Conservation (phyloP, 495 filamentous ascomycete genomes). For the Chaetomium tenue region DNA sequence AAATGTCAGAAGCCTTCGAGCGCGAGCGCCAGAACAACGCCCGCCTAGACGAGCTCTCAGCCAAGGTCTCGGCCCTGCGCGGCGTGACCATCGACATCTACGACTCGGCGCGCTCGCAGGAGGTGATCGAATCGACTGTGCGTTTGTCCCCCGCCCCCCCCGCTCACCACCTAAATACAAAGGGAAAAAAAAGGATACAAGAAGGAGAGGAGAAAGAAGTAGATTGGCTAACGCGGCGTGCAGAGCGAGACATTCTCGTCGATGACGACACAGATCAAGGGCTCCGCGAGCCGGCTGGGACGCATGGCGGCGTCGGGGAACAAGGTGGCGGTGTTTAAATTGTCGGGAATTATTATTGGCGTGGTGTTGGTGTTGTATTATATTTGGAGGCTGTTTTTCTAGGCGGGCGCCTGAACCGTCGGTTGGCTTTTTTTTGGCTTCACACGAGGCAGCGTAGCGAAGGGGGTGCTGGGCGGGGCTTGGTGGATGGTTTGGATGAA, state of each 20-base stretch:
- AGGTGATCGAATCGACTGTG: conserved; percentile 83
- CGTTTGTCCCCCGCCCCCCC: conserved; percentile 27
- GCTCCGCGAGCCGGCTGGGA: conserved; percentile 80
- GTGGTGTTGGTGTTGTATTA: conserved; percentile 73
- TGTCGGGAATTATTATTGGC: conserved; percentile 80
- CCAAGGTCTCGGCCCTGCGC: conserved; percentile 87
- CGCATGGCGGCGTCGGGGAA: conserved; percentile 89
- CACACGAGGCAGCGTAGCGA: neutral
- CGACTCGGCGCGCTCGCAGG: conserved; percentile 84
- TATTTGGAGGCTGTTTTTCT: conserved; percentile 52
- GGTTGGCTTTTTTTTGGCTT: neutral
- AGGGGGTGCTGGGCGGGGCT: neutral
- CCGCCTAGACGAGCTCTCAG: conserved; percentile 83
- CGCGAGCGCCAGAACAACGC: conserved; percentile 95
- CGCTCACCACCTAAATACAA: neutral
- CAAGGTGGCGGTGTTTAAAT: conserved; percentile 83
- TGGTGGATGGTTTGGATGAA: neutral
- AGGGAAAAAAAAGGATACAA: neutral
- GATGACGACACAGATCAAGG: conserved; percentile 67
- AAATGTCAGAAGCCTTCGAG: conserved; percentile 93
- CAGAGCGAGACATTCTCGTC: conserved; percentile 59
- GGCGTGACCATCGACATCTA: conserved; percentile 99
- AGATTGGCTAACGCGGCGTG: neutral
- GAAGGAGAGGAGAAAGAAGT: neutral
- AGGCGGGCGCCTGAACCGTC: neutral